These are phyloP conservation scores for Porpolomopsis calyptriformis DNA, from an alignment of 768 basidiomycete species.

Conservation along the genomic window DNA sequence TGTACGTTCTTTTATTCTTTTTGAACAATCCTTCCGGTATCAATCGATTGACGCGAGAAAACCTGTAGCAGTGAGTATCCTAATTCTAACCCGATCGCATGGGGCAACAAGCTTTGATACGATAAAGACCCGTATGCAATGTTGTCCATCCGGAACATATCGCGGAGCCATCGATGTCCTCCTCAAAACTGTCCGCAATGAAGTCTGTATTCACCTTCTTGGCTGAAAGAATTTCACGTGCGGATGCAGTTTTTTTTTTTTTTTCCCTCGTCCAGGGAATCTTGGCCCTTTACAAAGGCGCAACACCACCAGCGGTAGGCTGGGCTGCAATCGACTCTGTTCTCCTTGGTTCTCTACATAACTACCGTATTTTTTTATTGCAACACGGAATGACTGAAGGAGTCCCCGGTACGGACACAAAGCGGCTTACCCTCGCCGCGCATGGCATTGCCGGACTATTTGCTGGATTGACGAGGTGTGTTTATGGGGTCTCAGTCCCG, in stretches of 20 bases:
- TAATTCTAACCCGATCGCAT: neutral
- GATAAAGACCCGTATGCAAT: constrained; percentile 64
- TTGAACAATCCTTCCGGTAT: neutral
- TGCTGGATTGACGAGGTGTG: constrained; percentile 61
- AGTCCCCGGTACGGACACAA: constrained; percentile 30
- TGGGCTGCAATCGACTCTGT: constrained; percentile 69
- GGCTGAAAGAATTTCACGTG: constrained; percentile 6
- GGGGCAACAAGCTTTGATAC: constrained; percentile 47
- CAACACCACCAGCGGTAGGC: constrained; percentile 60
- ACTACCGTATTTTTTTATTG: constrained; percentile 54
- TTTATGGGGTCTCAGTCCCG: constrained; percentile 6
- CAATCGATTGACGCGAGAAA: neutral
- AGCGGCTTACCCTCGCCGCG: constrained; percentile 49
- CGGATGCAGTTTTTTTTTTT: neutral
- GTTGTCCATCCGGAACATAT: constrained; percentile 54
- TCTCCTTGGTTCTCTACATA: constrained; percentile 58
- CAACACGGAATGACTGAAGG: constrained; percentile 43
- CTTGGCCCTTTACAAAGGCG: constrained; percentile 64
- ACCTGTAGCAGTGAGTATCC: neutral
- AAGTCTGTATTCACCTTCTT: constrained; percentile 30
- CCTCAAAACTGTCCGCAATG: constrained; percentile 44
- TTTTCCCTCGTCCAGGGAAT: constrained; percentile 32
- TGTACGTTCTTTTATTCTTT: constrained; percentile 3
- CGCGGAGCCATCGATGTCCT: constrained; percentile 51
- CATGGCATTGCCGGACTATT: constrained; percentile 59